These are phyloP conservation scores for Colletotrichum lupini DNA, from an alignment of 2,329 filamentous ascomycete species.

Conservation along the genomic window DNA sequence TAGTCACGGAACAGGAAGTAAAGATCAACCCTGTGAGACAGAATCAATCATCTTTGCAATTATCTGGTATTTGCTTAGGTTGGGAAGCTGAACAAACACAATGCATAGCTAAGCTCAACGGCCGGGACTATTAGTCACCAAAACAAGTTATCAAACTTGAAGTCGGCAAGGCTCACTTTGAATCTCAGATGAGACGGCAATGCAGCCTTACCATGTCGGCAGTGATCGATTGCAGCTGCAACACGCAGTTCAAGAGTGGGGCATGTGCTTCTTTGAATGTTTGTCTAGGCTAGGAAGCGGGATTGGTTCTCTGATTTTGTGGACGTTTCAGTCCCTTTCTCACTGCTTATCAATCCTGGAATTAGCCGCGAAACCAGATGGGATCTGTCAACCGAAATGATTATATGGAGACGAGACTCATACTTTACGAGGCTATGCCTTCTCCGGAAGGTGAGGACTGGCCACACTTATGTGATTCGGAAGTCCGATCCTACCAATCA, in stretches of 20 bases:
- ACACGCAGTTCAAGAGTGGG: background rate
- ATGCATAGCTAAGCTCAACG: background rate
- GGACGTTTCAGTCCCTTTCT: background rate
- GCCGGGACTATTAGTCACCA: background rate
- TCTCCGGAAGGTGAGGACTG: background rate
- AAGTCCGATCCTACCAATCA: constrained; percentile 15
- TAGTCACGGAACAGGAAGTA: background rate
- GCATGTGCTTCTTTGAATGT: background rate
- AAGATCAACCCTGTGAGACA: background rate
- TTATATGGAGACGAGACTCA: background rate
- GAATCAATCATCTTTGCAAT: no score
- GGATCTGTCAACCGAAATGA: background rate
- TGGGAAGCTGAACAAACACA: background rate
- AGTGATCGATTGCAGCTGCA: background rate
- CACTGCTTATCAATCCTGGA: background rate
- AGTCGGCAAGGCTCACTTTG: background rate
- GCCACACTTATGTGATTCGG: background rate
- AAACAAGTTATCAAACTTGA: background rate
- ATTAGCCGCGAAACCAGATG: background rate
- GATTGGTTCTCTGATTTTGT: background rate
- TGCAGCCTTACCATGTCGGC: constrained; percentile 4
- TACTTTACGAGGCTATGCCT: background rate
- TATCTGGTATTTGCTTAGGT: background rate
- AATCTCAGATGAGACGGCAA: background rate
- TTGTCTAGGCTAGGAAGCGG: background rate